These are phyloP conservation scores for Kodamaea suecica DNA, from an alignment of 1,139 yeast genomes.

Conservation along the genomic window DNA sequence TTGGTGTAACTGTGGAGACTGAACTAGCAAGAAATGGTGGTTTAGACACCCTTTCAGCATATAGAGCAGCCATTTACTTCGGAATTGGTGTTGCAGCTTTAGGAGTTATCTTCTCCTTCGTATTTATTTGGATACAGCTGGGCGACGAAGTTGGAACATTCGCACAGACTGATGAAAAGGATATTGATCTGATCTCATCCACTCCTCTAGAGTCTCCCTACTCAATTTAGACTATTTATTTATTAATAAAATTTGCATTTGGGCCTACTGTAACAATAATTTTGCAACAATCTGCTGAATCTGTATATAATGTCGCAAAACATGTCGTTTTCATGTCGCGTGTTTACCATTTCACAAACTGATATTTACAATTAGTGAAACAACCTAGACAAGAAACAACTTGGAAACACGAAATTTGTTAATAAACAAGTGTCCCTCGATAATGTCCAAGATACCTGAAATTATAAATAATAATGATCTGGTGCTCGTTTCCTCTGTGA, in stretches of 20 bases:
- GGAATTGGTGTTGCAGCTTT: constrained; percentile 38
- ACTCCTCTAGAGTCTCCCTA: too few species aligned
- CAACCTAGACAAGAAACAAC: not conserved
- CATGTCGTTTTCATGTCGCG: too few species aligned
- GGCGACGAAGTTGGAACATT: constrained; percentile 9
- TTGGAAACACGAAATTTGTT: not conserved
- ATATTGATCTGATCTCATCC: too few species aligned
- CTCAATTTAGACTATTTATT: too few species aligned
- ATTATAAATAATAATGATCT: not conserved
- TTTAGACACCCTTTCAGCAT: constrained; percentile 23
- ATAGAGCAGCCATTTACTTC: constrained; percentile 45
- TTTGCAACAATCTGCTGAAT: too few species aligned
- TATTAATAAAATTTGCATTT: too few species aligned
- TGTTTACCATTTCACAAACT: too few species aligned
- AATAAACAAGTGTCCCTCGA: not conserved
- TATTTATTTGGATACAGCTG: constrained; percentile 29
- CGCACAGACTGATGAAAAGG: not conserved
- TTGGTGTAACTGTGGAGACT: constrained; percentile 47
- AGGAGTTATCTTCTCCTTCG: constrained; percentile 30
- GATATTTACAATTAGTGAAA: too few species aligned
- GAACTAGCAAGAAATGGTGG: constrained; percentile 23
- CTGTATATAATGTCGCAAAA: too few species aligned
- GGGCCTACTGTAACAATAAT: too few species aligned
- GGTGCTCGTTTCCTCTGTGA: constrained; percentile 4
- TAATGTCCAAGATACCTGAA: not conserved